These are phyloP conservation scores for Coix lacrymajobi DNA, from an alignment of 176 grass and related monocot species.

Conservation along the genomic window DNA sequence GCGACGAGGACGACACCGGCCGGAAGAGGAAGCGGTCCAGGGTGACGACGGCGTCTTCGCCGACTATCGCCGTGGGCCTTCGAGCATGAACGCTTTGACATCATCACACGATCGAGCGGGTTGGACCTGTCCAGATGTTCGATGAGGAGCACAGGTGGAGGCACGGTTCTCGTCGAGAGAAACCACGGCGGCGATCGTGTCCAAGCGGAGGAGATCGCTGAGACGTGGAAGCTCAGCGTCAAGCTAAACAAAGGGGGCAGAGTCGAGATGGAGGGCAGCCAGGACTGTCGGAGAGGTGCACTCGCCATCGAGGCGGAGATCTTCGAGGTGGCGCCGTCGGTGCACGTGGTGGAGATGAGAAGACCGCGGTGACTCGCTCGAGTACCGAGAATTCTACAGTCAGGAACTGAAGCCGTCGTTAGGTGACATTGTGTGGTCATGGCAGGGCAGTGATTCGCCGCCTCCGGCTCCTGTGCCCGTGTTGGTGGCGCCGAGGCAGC, in stretches of 20 bases:
- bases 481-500: background rate
- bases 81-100: conserved; percentile 90
- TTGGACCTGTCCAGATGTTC: conserved; percentile 79
- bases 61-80: conserved; percentile 35
- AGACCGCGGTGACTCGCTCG: conserved; percentile 60
- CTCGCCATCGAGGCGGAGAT: conserved; percentile 74
- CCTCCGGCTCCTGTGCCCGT: background rate
- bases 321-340: conserved; percentile 70
- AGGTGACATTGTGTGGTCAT: conserved; percentile 41
- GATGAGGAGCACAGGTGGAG: conserved; percentile 43
- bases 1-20: background rate
- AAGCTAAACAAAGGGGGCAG: conserved; percentile 57
- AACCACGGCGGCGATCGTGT: conserved; percentile 48
- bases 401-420: conserved; percentile 70
- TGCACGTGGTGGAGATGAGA: conserved; percentile 91
- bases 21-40: conserved; percentile 33
- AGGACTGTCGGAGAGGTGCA: conserved; percentile 54
- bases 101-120: conserved; percentile 68
- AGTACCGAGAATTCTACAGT: conserved; percentile 73
- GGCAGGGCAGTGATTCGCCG: conserved; percentile 35
- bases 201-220: conserved; percentile 73
- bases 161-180: conserved; percentile 61
- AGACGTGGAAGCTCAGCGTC: conserved; percentile 41
- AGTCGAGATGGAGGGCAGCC: conserved; percentile 69
- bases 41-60: conserved; percentile 16